Conservation (phyloP, 495 filamentous ascomycete species). For the Patellaria atrata region DNA sequence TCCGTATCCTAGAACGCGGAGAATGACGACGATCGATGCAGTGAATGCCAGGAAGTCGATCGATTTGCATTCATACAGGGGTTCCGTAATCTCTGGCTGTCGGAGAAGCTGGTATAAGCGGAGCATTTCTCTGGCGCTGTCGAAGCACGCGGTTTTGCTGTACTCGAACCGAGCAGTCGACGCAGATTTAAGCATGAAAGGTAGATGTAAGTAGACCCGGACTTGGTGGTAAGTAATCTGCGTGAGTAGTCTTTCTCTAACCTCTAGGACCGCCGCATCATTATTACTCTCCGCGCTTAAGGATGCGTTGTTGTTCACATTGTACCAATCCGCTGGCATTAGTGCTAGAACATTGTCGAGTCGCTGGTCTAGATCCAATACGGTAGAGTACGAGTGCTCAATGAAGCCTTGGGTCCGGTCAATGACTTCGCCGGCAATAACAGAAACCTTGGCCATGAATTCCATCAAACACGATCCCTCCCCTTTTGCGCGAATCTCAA, state of each 20-base stretch:
- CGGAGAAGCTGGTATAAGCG: constrained; percentile 32
- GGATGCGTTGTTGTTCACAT: constrained; percentile 13
- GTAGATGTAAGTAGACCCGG: constrained; percentile 36
- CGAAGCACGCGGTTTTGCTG: constrained; percentile 31
- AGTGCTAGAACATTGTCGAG: constrained; percentile 29
- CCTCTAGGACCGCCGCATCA: constrained; percentile 14
- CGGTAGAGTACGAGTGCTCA: constrained; percentile 28
- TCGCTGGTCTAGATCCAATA: constrained; percentile 35
- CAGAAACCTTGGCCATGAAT: constrained; percentile 23
- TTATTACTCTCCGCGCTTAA: constrained; percentile 3
- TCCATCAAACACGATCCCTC: constrained; percentile 18
- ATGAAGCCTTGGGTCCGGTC: constrained; percentile 35
- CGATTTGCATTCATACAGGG: constrained; percentile 35
- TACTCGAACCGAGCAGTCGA: constrained; percentile 29
- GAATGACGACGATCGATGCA: constrained; percentile 34
- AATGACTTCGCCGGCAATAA: constrained; percentile 36
- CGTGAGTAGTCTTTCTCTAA: constrained; percentile 27
- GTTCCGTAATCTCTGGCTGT: constrained; percentile 19
- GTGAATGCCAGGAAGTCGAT: constrained; percentile 43
- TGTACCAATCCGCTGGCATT: constrained; percentile 27
- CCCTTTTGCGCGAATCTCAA: constrained; percentile 12
- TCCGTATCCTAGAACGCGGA: constrained; percentile 33
- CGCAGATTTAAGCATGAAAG: constrained; percentile 39
- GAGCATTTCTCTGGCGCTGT: constrained; percentile 35
- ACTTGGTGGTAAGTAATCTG: constrained; percentile 36